Evolutionary conservation across 1,284 basidiomycete species (phyloP).

Genomic region (Rhizopogon hawkerae): DNA sequence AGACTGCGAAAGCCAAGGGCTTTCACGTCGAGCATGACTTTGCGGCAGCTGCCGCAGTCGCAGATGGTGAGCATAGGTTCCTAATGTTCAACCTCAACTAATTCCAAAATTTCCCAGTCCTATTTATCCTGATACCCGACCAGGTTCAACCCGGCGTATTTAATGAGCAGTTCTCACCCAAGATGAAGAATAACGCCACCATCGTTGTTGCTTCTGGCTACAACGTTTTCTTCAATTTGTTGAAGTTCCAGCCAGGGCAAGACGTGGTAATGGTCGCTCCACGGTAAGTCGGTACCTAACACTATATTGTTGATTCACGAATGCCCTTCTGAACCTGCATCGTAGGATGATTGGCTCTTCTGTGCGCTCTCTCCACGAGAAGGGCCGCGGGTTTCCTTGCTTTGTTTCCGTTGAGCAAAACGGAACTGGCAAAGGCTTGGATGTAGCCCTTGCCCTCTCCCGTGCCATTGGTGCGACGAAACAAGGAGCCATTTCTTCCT

Average conservation of each 20-base stretch:
- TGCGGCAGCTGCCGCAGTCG: conserved; percentile 43
- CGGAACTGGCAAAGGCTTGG: conserved; percentile 42
- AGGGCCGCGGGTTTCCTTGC: conserved; percentile 55
- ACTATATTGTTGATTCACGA: not conserved
- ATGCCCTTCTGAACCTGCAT: conserved; percentile 6
- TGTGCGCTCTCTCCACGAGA: conserved; percentile 52
- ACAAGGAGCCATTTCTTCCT: conserved; percentile 57
- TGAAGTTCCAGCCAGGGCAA: conserved; percentile 47
- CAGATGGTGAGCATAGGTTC: conserved; percentile 36
- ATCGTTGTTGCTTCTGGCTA: conserved; percentile 60
- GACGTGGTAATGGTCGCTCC: conserved; percentile 63
- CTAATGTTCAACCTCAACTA: not conserved
- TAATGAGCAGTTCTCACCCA: conserved; percentile 45
- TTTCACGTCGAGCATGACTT: conserved; percentile 54
- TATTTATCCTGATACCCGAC: conserved; percentile 57
- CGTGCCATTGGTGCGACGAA: conserved; percentile 55
- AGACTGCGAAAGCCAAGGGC: conserved; percentile 46
- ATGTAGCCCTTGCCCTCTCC: conserved; percentile 45
- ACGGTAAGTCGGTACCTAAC: conserved; percentile 29
- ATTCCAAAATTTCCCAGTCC: conserved; percentile 28
- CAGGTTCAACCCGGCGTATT: conserved; percentile 56
- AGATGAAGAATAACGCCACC: conserved; percentile 39
- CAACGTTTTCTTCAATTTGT: conserved; percentile 54
- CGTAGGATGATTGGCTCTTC: conserved; percentile 57
- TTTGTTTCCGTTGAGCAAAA: conserved; percentile 60